Evolutionary conservation across 2,329 filamentous ascomycete genomes (phyloP).

Genomic region (Talaromyces marneffei): DNA sequence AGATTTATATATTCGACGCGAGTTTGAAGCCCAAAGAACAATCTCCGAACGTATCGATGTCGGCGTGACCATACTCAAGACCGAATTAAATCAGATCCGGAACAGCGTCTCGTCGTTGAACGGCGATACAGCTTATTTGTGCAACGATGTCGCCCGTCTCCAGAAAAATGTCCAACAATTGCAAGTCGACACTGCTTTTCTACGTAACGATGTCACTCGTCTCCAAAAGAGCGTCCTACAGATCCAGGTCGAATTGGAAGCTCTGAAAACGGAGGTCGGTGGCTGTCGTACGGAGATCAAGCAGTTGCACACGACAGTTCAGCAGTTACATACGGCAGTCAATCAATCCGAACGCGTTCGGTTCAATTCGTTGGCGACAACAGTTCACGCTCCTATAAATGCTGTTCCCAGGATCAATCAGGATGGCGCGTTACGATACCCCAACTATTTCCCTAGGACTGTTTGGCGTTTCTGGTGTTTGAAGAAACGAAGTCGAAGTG

Average conservation of each 20-base stretch:
- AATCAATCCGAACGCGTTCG: conserved; percentile 32
- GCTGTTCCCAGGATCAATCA: conserved; percentile 31
- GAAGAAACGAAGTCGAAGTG: conserved; percentile 36
- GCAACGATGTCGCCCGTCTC: conserved; percentile 32
- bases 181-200: conserved; percentile 30
- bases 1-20: conserved; percentile 35
- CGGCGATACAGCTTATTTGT: conserved; percentile 31
- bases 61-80: conserved; percentile 30
- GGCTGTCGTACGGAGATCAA: conserved; percentile 32
- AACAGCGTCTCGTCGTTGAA: conserved; percentile 32
- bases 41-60: conserved; percentile 29
- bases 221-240: conserved; percentile 35
- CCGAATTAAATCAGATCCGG: conserved; percentile 33
- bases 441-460: conserved; percentile 34
- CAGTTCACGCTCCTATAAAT: conserved; percentile 33
- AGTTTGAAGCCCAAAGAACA: conserved; percentile 33
- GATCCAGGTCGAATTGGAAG: conserved; percentile 31
- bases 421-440: conserved; percentile 32
- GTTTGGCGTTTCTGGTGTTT: conserved; percentile 41
- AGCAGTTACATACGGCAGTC: conserved; percentile 30
- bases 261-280: conserved; percentile 30
- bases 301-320: conserved; percentile 32
- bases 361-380: conserved; percentile 37
- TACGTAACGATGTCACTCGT: conserved; percentile 33
- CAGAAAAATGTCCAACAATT: conserved; percentile 34